Evolutionary conservation across 805 yeast species (phyloP).

Genomic region (Candida broadrunensis): DNA sequence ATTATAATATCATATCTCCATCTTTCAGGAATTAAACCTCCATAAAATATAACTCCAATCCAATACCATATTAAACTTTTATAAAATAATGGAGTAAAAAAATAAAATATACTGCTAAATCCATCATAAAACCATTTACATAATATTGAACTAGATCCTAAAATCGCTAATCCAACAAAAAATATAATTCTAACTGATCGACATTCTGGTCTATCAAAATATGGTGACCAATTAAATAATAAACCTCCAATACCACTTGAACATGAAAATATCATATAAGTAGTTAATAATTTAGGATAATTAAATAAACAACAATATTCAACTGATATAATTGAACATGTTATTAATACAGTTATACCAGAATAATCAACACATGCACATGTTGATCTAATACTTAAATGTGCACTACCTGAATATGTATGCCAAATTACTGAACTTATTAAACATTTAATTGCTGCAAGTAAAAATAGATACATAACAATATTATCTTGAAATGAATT

Average conservation of each 20-base stretch:
- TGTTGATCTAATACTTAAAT: slow-evolving; percentile 56
- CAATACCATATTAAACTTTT: slow-evolving; percentile 74
- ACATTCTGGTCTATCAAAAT: slow-evolving; percentile 83
- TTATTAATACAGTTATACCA: slow-evolving; percentile 86
- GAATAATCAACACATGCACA: slow-evolving; percentile 95
- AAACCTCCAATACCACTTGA: slow-evolving; percentile 72
- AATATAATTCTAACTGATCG: slow-evolving; percentile 76
- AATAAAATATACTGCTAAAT: slow-evolving; percentile 43
- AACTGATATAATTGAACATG: slow-evolving; percentile 83
- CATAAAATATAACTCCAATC: slow-evolving; percentile 83
- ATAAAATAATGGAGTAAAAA: slow-evolving; percentile 64
- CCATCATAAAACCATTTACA: slow-evolving; percentile 58
- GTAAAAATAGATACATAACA: slow-evolving; percentile 61
- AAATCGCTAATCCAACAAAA: slow-evolving; percentile 70
- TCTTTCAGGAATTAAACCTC: slow-evolving; percentile 84
- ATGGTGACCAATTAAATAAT: slow-evolving; percentile 86
- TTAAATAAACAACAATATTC: slow-evolving; percentile 77
- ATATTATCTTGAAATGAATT: slow-evolving; percentile 44
- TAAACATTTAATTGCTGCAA: slow-evolving; percentile 75
- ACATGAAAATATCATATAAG: slow-evolving; percentile 60
- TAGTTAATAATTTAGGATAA: slow-evolving; percentile 45
- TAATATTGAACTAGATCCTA: slow-evolving; percentile 68
- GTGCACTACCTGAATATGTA: slow-evolving; percentile 78
- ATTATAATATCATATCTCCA: slow-evolving; percentile 70
- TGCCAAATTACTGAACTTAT: slow-evolving; percentile 86